Evolutionary conservation across 805 yeast species (phyloP).

Genomic region (Dipodascus geniculatus): DNA sequence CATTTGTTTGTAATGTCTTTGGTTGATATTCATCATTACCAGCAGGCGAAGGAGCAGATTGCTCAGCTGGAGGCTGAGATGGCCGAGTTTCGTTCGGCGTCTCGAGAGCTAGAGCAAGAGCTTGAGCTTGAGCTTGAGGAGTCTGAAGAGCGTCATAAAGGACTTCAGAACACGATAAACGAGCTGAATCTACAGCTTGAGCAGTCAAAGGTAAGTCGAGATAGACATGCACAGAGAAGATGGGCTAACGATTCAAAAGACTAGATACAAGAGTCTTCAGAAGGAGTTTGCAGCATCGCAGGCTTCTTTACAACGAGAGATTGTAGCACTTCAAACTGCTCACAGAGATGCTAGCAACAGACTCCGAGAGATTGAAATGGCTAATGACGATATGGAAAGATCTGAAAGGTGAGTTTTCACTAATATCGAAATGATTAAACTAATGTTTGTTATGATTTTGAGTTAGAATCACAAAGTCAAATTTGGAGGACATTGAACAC

Average conservation of each 20-base stretch:
- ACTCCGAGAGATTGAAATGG: constrained; percentile 32
- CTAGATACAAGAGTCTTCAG: constrained; percentile 20
- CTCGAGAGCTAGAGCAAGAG: constrained; percentile 34
- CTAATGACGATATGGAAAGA: constrained; percentile 34
- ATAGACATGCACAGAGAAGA: not conserved
- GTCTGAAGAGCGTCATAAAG: constrained; percentile 20
- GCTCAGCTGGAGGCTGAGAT: constrained; percentile 32
- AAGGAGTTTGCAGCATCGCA: constrained; percentile 19
- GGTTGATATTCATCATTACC: not conserved
- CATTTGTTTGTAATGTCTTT: not conserved
- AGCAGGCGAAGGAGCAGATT: constrained; percentile 24
- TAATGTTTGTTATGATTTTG: not conserved
- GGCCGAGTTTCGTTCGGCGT: constrained; percentile 32
- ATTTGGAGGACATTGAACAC: constrained; percentile 26
- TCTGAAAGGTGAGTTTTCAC: constrained; percentile 21
- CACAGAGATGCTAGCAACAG: constrained; percentile 22
- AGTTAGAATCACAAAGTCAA: constrained; percentile 19
- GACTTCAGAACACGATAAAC: constrained; percentile 12
- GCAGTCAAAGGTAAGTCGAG: not conserved
- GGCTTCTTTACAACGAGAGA: constrained; percentile 16
- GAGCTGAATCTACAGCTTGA: constrained; percentile 1
- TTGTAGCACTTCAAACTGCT: constrained; percentile 22
- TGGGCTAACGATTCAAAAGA: constrained; percentile 5
- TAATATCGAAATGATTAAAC: not conserved
- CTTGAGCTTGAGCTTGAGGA: constrained; percentile 33